Evolutionary conservation across 2,329 filamentous ascomycete genomes (phyloP), one percentile per base, ranked within the genome.

Genomic region (Phialophora verrucosa): DNA sequence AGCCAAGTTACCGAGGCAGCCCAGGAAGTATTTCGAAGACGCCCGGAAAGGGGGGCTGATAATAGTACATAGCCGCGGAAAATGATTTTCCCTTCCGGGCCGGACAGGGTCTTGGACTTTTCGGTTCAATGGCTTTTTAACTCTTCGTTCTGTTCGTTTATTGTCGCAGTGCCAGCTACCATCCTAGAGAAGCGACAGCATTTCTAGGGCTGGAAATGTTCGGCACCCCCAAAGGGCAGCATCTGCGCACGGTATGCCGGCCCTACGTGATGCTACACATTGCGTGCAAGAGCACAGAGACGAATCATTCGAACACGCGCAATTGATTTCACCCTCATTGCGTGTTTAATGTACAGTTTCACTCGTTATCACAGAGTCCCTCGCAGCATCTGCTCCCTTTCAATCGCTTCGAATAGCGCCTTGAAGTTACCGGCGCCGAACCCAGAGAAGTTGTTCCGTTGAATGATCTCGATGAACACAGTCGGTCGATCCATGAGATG

Each of bases 341-440:
- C 27, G 27, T 27, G 27, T 27, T 27, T 27, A 27, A 27, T 27
- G 27, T 27, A 27, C 27, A 27, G 5, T 61, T n/a, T 53, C 3
- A 31, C 14, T 25, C 14, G 35, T 17, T 20, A 44, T 79, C 79
- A 91, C 79, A 97, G 77, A 76, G 97, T 97, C 1, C 94, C 93
- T 63, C 93, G 84, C 78, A 90, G 83, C 54, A 88, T 92, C 83
- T 97, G 94, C 79, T 97, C 93, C 59, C 93, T 83, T 84, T 97
- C 94, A 77, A 97, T 96, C 2, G 94, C 93, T 83, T 97, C 93
- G 74, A 97, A 97, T 73, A 97, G 75, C 68, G 90, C 93, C 87
- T 93, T 97, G 82, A 97, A 97, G 79, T 97, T 98, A 0, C 94
- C 94, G 0, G 93, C 94, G 3, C 94, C 93, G 73, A 97, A 97